Evolutionary conservation across 129 eudicot species (phyloP).

Genomic region (Pseudognaphalium luteoalbum): DNA sequence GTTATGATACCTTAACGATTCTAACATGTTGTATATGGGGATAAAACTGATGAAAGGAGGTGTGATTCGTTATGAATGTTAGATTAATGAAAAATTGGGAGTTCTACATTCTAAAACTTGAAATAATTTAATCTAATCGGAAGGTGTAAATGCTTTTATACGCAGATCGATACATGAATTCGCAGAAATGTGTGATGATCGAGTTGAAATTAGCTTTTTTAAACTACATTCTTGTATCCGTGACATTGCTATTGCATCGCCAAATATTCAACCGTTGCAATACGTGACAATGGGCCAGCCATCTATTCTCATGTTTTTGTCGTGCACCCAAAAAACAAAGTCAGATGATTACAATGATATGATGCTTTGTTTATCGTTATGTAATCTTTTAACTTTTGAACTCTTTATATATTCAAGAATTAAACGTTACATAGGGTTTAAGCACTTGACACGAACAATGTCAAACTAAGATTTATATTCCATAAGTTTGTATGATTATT

Average conservation of each 20-base stretch:
- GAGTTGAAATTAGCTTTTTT: neutral
- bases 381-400: neutral
- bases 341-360: neutral
- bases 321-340: neutral
- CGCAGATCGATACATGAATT: too few relatives aligned
- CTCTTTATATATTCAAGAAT: neutral
- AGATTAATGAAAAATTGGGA: neutral
- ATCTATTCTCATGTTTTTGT: slow-evolving; percentile 1
- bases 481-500: too few relatives aligned
- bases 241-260: neutral
- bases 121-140: too few relatives aligned
- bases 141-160: too few relatives aligned
- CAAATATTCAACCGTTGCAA: neutral
- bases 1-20: too few relatives aligned
- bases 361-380: neutral
- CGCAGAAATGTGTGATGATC: too few relatives aligned
- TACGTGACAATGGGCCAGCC: neutral
- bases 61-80: neutral
- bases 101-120: too few relatives aligned
- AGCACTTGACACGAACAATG: too few relatives aligned
- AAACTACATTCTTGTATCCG: neutral
- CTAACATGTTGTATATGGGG: too few relatives aligned
- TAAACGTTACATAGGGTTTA: too few relatives aligned
- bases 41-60: neutral
- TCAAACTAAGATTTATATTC: too few relatives aligned